Conservation (phyloP, 257 asterid genomes). For the Nicotiana paniculata region DNA sequence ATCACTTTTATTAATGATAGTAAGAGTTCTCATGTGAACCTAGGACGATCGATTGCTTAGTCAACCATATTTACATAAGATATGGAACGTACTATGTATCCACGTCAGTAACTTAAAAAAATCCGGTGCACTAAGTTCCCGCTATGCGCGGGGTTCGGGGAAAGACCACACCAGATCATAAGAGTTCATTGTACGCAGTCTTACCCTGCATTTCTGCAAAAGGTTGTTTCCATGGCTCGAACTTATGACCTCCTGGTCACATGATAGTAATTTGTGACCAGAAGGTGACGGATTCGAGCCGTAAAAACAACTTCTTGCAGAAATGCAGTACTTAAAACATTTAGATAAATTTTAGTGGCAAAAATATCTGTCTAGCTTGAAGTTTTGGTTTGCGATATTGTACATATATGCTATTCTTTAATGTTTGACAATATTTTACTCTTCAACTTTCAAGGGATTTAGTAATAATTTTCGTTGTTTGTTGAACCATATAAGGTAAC, state of each 20-base stretch:
- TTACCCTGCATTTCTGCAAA: too few relatives aligned
- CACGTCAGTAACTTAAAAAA: too few relatives aligned
- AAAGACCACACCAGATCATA: too few relatives aligned
- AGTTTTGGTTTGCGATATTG: background rate
- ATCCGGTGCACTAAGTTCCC: too few relatives aligned
- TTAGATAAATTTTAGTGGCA: background rate
- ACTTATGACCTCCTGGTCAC: too few relatives aligned
- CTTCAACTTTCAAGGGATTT: background rate
- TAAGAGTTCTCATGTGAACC: background rate
- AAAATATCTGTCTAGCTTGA: background rate
- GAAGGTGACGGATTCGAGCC: too few relatives aligned
- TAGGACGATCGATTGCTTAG: background rate
- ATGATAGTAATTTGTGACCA: too few relatives aligned
- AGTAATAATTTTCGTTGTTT: background rate
- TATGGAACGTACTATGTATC: background rate
- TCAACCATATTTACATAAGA: background rate
- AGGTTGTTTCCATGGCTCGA: too few relatives aligned
- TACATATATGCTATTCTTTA: background rate
- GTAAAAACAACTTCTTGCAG: too few relatives aligned
- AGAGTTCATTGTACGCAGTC: too few relatives aligned
- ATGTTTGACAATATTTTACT: background rate
- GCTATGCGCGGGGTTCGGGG: too few relatives aligned
- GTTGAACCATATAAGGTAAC: background rate
- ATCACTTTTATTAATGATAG: background rate
- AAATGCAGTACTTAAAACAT: background rate